phyloP scores from a whole-genome alignment of 768 basidiomycete genomes.

The Lenzites betulinus region DNA sequence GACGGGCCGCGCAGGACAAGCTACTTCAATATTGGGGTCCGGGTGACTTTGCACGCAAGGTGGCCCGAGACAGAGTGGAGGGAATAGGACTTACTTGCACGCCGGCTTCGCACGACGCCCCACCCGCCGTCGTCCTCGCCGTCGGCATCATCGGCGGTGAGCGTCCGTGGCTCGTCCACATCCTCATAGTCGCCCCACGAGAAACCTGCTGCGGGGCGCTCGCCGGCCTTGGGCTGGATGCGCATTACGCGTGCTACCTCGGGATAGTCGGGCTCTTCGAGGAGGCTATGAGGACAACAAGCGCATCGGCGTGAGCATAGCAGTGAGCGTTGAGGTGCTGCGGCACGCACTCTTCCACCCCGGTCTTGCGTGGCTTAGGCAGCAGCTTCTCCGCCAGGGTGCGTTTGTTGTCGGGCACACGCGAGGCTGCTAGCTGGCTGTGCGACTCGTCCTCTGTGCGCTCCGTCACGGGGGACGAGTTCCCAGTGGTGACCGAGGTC shows the following conservation, averaged over 20 bases:
- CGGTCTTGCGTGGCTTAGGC: conserved; percentile 66
- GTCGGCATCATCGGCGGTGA: conserved; percentile 56
- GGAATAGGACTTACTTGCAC: conserved; percentile 31
- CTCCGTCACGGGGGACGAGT: conserved; percentile 40
- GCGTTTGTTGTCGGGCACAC: conserved; percentile 24
- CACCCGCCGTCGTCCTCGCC: conserved; percentile 76
- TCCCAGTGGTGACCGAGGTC: conserved; percentile 39
- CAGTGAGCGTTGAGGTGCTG: neutral
- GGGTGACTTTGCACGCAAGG: too few relatives aligned
- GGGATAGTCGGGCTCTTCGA: conserved; percentile 58
- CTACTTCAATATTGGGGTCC: too few relatives aligned
- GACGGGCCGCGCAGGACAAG: too few relatives aligned
- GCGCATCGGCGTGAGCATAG: conserved; percentile 1
- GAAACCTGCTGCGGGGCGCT: conserved; percentile 63
- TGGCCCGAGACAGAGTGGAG: neutral
- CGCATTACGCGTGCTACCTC: conserved; percentile 68
- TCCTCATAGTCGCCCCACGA: conserved; percentile 83
- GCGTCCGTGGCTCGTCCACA: conserved; percentile 37
- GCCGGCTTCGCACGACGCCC: conserved; percentile 70
- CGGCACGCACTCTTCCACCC: conserved; percentile 65
- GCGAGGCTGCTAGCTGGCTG: conserved; percentile 5
- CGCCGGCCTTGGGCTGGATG: conserved; percentile 56
- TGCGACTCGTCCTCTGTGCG: conserved; percentile 35
- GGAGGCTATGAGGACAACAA: conserved; percentile 48
- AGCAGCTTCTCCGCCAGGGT: conserved; percentile 65